Percentiles rank a stretch among this genome's conserved stretches.
Evolutionary conservation across 345 rosid genomes (phyloP).

Genomic region (Corchorus capsularis): DNA sequence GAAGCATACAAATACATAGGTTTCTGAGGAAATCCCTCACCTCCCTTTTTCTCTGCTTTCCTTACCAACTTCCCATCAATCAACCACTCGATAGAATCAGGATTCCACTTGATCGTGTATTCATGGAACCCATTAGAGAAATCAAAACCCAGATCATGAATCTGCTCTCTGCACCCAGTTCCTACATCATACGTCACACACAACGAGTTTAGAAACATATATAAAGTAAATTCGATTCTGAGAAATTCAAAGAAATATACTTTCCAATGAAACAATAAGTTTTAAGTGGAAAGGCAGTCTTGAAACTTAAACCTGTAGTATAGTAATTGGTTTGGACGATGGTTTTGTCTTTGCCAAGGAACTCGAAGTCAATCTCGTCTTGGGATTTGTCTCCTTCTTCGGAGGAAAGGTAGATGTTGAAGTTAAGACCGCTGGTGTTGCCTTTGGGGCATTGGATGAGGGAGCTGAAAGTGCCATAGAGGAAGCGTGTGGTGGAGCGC

Average conservation of each 20-base stretch:
- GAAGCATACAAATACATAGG: conserved; percentile 61
- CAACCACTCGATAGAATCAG: conserved; percentile 51
- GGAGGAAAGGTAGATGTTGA: conserved; percentile 63
- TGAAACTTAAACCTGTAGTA: conserved; percentile 41
- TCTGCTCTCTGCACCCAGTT: conserved; percentile 48
- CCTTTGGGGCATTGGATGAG: conserved; percentile 53
- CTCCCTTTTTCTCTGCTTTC: conserved; percentile 46
- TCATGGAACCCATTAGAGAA: conserved; percentile 56
- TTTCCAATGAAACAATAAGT: neutral
- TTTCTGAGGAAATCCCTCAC: conserved; percentile 46
- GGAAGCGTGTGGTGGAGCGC: conserved; percentile 64
- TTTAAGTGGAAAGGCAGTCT: neutral
- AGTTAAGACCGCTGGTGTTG: conserved; percentile 67
- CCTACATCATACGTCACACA: conserved; percentile 30
- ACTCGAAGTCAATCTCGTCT: conserved; percentile 72
- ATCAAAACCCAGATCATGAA: conserved; percentile 59
- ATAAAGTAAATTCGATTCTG: neutral
- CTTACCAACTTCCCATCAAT: conserved; percentile 55
- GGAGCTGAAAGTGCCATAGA: conserved; percentile 57
- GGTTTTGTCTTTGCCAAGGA: conserved; percentile 58
- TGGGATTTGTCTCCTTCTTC: conserved; percentile 72
- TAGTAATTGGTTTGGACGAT: conserved; percentile 53
- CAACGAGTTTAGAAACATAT: conserved; percentile 4
- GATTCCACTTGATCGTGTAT: conserved; percentile 55
- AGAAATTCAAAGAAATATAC: too few relatives aligned